These are phyloP conservation scores for Parathielavia hyrcaniae DNA, from an alignment of 495 filamentous ascomycete species.

Conservation along the genomic window DNA sequence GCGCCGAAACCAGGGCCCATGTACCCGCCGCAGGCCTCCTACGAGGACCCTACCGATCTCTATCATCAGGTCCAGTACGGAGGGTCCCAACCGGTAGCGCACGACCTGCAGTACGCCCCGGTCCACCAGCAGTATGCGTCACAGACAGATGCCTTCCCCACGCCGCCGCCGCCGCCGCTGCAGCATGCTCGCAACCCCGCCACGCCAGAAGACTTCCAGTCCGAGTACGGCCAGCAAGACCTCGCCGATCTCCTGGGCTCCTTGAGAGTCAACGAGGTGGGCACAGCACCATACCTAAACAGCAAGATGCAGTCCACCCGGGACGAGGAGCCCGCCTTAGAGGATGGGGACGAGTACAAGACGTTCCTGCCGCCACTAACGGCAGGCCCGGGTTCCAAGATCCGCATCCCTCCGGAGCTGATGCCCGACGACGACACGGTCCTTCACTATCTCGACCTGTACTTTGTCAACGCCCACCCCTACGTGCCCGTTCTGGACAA, in stretches of 20 bases:
- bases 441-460: conserved; percentile 83
- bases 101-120: conserved; percentile 45
- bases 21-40: conserved; percentile 37
- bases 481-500: conserved; percentile 94
- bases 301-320: conserved; percentile 54
- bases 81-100: conserved; percentile 39
- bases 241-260: conserved; percentile 78
- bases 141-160: conserved; percentile 45
- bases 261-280: conserved; percentile 79
- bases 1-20: conserved; percentile 34
- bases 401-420: conserved; percentile 86
- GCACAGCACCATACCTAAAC: conserved; percentile 85
- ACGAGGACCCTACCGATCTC: conserved; percentile 37
- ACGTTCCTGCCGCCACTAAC: conserved; percentile 57
- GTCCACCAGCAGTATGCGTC: conserved; percentile 48
- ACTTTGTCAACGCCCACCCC: conserved; percentile 87
- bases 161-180: conserved; percentile 48
- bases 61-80: conserved; percentile 45
- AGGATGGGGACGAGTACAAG: conserved; percentile 65
- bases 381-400: conserved; percentile 61
- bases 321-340: conserved; percentile 70
- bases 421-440: conserved; percentile 87
- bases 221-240: conserved; percentile 64
- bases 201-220: conserved; percentile 48
- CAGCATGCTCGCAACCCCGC: conserved; percentile 44